Conservation (phyloP, 2,329 filamentous ascomycete genomes). For the Clathrospora elynae region DNA sequence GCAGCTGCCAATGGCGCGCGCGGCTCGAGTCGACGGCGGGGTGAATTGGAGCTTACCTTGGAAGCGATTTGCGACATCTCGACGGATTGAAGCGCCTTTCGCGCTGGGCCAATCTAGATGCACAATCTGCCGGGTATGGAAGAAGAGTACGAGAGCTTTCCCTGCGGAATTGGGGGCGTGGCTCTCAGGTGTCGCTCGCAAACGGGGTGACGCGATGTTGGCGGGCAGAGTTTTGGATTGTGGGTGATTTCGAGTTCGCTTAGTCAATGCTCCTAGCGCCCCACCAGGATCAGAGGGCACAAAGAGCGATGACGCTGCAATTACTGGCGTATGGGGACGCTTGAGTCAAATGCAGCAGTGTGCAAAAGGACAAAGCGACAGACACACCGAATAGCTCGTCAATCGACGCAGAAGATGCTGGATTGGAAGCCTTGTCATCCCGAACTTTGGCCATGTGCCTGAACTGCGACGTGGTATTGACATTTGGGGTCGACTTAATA, state of each 20-base stretch:
- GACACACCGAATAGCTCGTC: background rate
- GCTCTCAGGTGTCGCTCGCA: conserved; percentile 44
- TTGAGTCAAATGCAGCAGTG: conserved; percentile 12
- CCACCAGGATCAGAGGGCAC: conserved; percentile 10
- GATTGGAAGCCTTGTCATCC: conserved; percentile 16
- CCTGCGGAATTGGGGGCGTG: conserved; percentile 47
- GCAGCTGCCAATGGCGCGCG: conserved; percentile 18
- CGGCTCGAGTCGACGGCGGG: conserved; percentile 11
- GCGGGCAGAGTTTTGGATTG: conserved; percentile 32
- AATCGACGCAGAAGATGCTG: background rate
- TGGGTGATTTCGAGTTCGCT: conserved; percentile 34
- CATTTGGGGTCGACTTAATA: conserved; percentile 17
- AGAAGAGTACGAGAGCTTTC: conserved; percentile 46
- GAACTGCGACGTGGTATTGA: conserved; percentile 18
- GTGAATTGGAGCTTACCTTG: conserved; percentile 46
- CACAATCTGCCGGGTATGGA: conserved; percentile 47
- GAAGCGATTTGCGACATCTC: conserved; percentile 52
- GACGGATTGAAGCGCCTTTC: conserved; percentile 52
- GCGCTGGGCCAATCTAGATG: conserved; percentile 52
- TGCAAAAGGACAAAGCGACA: background rate
- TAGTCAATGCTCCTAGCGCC: conserved; percentile 28
- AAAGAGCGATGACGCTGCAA: conserved; percentile 23
- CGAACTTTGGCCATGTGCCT: conserved; percentile 16
- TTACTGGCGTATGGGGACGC: conserved; percentile 10
- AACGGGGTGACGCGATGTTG: conserved; percentile 37